A percentile compares a stretch with the other conserved stretches of the same genome.
These are phyloP conservation scores for Penicillium brevicompactum DNA, from an alignment of 2,329 filamentous ascomycete species.

Conservation along the genomic window DNA sequence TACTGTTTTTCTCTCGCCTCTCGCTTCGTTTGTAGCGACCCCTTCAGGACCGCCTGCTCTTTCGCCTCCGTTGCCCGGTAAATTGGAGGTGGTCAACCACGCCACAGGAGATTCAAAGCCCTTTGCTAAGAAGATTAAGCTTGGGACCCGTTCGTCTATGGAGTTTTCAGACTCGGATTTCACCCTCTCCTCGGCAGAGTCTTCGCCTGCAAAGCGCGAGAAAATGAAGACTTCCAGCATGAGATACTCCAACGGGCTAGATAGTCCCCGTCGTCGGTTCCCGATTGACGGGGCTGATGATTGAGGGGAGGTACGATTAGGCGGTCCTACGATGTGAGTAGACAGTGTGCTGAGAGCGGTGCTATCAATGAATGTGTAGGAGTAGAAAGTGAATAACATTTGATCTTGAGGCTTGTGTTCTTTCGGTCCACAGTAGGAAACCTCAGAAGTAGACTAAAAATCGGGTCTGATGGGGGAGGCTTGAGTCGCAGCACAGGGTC, in stretches of 20 bases:
- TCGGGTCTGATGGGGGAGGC: too few relatives aligned
- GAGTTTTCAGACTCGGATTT: background rate
- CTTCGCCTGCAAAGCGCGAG: background rate
- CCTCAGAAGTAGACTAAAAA: too few relatives aligned
- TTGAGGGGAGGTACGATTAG: background rate
- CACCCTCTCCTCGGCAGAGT: background rate
- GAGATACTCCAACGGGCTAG: background rate
- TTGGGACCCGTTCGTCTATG: background rate
- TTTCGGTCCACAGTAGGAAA: background rate
- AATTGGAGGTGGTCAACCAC: background rate
- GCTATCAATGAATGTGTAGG: background rate
- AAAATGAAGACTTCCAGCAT: background rate
- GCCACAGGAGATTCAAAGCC: background rate
- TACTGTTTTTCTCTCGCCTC: background rate
- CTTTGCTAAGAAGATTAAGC: background rate
- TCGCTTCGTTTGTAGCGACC: background rate
- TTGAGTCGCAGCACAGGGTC: too few relatives aligned
- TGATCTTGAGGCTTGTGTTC: background rate
- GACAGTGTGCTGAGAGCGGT: background rate
- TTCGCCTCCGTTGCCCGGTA: background rate
- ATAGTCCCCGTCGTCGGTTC: background rate
- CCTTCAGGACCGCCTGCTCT: background rate
- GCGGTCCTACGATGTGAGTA: background rate
- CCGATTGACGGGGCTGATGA: background rate
- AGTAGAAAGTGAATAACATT: background rate